phyloP scores from a whole-genome alignment of 345 rosid genomes.

The Citrus mangshanensis region DNA sequence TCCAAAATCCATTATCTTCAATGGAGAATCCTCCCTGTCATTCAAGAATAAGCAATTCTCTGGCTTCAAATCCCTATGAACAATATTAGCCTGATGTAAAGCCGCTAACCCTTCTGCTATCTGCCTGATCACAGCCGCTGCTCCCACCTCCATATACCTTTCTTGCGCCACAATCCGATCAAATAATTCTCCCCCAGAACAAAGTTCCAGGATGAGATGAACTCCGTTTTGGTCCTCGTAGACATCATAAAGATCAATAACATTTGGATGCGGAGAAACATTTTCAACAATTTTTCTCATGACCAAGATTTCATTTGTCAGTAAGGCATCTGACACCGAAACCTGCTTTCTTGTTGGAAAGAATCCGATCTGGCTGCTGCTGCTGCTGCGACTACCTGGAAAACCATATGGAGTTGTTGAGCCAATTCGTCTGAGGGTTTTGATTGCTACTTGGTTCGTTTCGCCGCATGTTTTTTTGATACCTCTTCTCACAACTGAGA shows the following conservation, averaged over 20 bases:
- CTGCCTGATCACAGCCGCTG: slow-evolving; percentile 55
- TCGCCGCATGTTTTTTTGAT: slow-evolving; percentile 29
- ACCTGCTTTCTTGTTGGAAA: slow-evolving; percentile 47
- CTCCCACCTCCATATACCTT: slow-evolving; percentile 41
- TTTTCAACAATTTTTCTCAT: slow-evolving; percentile 62
- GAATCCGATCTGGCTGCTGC: slow-evolving; percentile 25
- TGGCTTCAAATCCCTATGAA: slow-evolving; percentile 67
- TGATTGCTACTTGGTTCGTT: slow-evolving; percentile 41
- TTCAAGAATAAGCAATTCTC: slow-evolving; percentile 62
- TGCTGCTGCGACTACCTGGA: background rate
- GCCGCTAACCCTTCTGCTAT: slow-evolving; percentile 51
- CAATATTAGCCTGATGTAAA: slow-evolving; percentile 46
- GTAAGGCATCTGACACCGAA: slow-evolving; percentile 51
- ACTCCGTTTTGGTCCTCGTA: slow-evolving; percentile 60
- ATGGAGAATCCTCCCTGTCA: slow-evolving; percentile 40
- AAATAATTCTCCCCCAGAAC: slow-evolving; percentile 59
- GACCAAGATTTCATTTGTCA: slow-evolving; percentile 61
- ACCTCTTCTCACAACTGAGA: slow-evolving; percentile 63
- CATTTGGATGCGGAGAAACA: slow-evolving; percentile 61
- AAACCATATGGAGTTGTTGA: slow-evolving; percentile 17
- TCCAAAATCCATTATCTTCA: slow-evolving; percentile 77
- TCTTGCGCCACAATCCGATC: slow-evolving; percentile 50
- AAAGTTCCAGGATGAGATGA: slow-evolving; percentile 60
- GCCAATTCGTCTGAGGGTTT: slow-evolving; percentile 48
- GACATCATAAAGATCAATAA: slow-evolving; percentile 59